Conservation (phyloP, 495 filamentous ascomycete genomes). For the Astrocystis sublimbata region DNA sequence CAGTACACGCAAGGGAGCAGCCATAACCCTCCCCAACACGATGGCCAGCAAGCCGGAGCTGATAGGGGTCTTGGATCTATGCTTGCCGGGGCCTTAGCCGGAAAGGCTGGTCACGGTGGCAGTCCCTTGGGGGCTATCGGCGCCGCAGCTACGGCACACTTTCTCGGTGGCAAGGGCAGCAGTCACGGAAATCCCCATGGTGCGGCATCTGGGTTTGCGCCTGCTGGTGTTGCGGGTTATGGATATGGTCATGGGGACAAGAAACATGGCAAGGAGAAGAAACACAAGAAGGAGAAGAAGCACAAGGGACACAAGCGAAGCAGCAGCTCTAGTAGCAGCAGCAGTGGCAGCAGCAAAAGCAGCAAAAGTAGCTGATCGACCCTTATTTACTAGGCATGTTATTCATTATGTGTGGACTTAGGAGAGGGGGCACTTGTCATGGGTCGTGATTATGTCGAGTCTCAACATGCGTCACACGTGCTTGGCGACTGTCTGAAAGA, state of each 20-base stretch:
- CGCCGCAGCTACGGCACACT: constrained; percentile 24
- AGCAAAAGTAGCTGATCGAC: constrained; percentile 23
- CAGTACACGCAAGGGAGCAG: constrained; percentile 25
- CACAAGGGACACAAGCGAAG: constrained; percentile 28
- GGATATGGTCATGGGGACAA: constrained; percentile 25
- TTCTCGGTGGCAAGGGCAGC: constrained; percentile 16
- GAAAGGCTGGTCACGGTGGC: constrained; percentile 19
- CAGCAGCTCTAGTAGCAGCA: constrained; percentile 26
- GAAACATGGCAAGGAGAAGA: constrained; percentile 35
- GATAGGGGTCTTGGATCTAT: constrained; percentile 30
- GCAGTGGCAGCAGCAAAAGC: constrained; percentile 26
- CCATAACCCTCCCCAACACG: constrained; percentile 22
- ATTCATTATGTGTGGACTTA: background rate
- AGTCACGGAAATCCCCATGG: constrained; percentile 16
- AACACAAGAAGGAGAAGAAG: constrained; percentile 34
- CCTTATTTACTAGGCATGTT: background rate
- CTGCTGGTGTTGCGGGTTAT: constrained; percentile 18
- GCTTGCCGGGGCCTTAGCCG: constrained; percentile 20
- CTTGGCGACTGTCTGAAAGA: background rate
- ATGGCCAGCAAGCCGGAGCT: constrained; percentile 17
- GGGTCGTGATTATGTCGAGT: background rate
- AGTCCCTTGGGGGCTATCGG: constrained; percentile 23
- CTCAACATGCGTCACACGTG: background rate
- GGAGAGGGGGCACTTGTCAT: background rate
- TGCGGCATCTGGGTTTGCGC: constrained; percentile 11